Evolutionary conservation across 2,329 filamentous ascomycete genomes (phyloP), one percentile per base, ranked within the genome.

Genomic region (Aureobasidium mangrovei): DNA sequence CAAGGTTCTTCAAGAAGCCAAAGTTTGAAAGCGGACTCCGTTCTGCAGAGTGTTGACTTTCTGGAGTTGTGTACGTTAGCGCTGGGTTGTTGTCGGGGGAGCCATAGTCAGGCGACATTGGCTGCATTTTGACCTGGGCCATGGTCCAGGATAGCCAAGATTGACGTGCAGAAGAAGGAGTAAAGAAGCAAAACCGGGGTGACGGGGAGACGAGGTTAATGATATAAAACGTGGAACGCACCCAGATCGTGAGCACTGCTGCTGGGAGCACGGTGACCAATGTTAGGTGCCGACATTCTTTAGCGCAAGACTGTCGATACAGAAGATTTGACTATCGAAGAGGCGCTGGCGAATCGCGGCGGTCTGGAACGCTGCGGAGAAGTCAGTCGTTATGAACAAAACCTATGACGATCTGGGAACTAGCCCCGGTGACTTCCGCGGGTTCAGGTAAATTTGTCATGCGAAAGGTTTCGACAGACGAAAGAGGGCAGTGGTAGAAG

Each of bases 1-100:
- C 78, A 58, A 85, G 74, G 61, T 72, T 81, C 69, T 83, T 89
- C 69, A 86, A 78, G 57, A 87, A 70, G 32, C 58, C 60, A 38
- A 68, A 58, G 27, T 61, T 60, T 32, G 60, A 58, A 24, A 66
- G 57, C 27, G 63, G 64, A 52, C 63, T 65, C 35, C 55, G 57
- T 18, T 56, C 57, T 29, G 53, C 44, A 26, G 53, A 54, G 26
- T 53, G 40, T 27, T 54, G 42, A 26, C 53, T 57, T 41, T 58
- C 53, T 54, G 53, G 44, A 41, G 53, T 48, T 12, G 36, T 47
- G 26, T 54, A 54, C 36, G 32, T 54, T 35, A 54, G 53, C 43
- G 51, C 41, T 41, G 42, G 10, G n/a, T 42, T 46, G 31, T 42
- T 54, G 4, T 54, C 53, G 28, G 44, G 9, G 3, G 43, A 35